These are phyloP conservation scores for Biancaea sappan DNA, from an alignment of 306 rosid genomes.

Conservation along the genomic window DNA sequence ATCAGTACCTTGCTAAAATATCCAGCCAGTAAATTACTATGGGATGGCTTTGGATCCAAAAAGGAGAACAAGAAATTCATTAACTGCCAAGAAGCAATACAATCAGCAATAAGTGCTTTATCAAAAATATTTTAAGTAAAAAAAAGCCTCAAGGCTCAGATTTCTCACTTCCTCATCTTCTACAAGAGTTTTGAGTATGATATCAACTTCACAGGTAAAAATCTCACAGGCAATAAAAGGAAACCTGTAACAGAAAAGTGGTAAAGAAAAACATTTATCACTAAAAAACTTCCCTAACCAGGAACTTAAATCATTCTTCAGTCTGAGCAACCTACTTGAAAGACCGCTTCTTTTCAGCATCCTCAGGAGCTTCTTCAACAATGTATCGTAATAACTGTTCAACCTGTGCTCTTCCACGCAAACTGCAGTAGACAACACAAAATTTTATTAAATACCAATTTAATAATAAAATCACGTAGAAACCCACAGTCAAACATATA, in stretches of 20 bases:
- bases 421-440: conserved; percentile 53
- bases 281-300: conserved; percentile 16
- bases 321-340: conserved; percentile 69
- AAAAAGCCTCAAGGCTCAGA: conserved; percentile 17
- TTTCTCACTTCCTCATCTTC: conserved; percentile 91
- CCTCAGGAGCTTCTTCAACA: conserved; percentile 91
- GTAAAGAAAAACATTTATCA: conserved; percentile 38
- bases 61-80: conserved; percentile 90
- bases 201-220: conserved; percentile 97
- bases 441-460: conserved; percentile 26
- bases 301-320: conserved; percentile 26
- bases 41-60: conserved; percentile 78
- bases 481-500: conserved; percentile 6
- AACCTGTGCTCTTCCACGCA: conserved; percentile 83
- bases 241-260: conserved; percentile 65
- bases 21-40: conserved; percentile 88
- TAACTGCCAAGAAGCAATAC: conserved; percentile 67
- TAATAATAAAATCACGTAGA: conserved; percentile 18
- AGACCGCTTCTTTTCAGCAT: conserved; percentile 86
- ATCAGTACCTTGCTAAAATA: conserved; percentile 92
- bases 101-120: conserved; percentile 38
- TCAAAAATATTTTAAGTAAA: conserved; percentile 15
- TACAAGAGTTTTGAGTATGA: conserved; percentile 84
- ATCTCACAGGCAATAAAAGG: conserved; percentile 97
- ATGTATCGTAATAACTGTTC: conserved; percentile 77